Conservation (phyloP, 352 stramenopile species). For the Phytopythium vexans region DNA sequence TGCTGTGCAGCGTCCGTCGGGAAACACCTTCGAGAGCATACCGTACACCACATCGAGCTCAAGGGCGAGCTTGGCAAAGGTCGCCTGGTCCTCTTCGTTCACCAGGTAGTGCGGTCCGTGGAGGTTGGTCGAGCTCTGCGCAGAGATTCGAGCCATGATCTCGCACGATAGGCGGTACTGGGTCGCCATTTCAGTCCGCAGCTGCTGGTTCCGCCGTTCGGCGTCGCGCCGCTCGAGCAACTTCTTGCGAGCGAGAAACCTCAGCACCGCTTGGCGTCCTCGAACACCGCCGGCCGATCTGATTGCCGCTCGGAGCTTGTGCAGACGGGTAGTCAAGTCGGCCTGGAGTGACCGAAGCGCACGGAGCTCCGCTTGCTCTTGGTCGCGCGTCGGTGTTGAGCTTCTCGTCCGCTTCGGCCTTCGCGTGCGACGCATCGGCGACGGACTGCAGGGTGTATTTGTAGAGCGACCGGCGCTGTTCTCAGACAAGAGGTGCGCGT, state of each 20-base stretch:
- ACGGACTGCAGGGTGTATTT: no score
- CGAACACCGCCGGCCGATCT: background rate
- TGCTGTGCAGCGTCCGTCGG: slow-evolving; percentile 11
- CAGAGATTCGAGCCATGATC: slow-evolving; percentile 1
- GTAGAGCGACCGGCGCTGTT: no score
- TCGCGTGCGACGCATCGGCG: no score
- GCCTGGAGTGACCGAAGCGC: background rate
- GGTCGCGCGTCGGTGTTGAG: slow-evolving; percentile 4
- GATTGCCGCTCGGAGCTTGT: background rate
- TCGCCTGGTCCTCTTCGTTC: slow-evolving; percentile 11
- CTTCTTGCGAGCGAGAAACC: slow-evolving; percentile 17
- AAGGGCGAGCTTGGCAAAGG: slow-evolving; percentile 16
- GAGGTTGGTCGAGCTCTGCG: background rate
- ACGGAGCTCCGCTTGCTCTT: slow-evolving; percentile 1
- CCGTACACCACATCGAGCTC: slow-evolving; percentile 17
- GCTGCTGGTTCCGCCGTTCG: slow-evolving; percentile 14
- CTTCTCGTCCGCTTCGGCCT: background rate
- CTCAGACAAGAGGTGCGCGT: no score
- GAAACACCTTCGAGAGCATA: slow-evolving; percentile 11
- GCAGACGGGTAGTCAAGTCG: background rate
- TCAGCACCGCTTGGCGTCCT: slow-evolving; percentile 1
- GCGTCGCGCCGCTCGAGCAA: slow-evolving; percentile 10
- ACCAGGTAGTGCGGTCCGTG: slow-evolving; percentile 8
- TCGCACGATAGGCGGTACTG: slow-evolving; percentile 8
- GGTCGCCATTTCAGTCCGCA: slow-evolving; percentile 11